phyloP scores from a whole-genome alignment of 2,329 filamentous ascomycete genomes.

The Clonostachys byssicola region DNA sequence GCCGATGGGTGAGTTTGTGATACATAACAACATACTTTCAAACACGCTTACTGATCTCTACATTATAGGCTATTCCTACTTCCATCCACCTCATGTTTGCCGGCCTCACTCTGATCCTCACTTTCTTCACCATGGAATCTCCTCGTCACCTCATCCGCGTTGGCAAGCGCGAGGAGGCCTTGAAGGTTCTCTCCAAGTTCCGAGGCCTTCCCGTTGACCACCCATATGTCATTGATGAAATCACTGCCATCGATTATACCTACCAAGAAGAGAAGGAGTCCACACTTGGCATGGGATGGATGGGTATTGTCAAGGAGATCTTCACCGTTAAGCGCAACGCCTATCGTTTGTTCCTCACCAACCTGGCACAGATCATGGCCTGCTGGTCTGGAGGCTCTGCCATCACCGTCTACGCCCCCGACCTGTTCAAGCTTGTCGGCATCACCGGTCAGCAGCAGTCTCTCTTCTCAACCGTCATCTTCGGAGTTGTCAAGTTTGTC shows the following conservation, averaged over 20 bases:
- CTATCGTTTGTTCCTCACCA: constrained; percentile 16
- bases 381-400: constrained; percentile 9
- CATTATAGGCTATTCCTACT: constrained; percentile 46
- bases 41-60: constrained; percentile 26
- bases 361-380: constrained; percentile 10
- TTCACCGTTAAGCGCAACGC: constrained; percentile 11
- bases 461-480: constrained; percentile 16
- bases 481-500: constrained; percentile 13
- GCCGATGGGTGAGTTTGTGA: constrained; percentile 6
- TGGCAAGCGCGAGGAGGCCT: constrained; percentile 24
- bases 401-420: constrained; percentile 12
- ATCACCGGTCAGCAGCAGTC: constrained; percentile 8
- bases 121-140: constrained; percentile 9
- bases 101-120: constrained; percentile 9
- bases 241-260: constrained; percentile 14
- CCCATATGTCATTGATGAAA: constrained; percentile 28
- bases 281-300: constrained; percentile 5
- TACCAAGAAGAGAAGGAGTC: constrained; percentile 10
- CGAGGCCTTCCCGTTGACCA: constrained; percentile 28
- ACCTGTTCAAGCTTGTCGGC: constrained; percentile 12
- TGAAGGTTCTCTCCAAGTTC: constrained; percentile 28
- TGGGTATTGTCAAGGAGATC: constrained; percentile 9
- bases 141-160: constrained; percentile 22
- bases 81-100: constrained; percentile 57
- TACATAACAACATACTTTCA: constrained; percentile 3